Conservation (phyloP, 1,139 yeast genomes). For the Nakaseomyces uthaithaninus region DNA sequence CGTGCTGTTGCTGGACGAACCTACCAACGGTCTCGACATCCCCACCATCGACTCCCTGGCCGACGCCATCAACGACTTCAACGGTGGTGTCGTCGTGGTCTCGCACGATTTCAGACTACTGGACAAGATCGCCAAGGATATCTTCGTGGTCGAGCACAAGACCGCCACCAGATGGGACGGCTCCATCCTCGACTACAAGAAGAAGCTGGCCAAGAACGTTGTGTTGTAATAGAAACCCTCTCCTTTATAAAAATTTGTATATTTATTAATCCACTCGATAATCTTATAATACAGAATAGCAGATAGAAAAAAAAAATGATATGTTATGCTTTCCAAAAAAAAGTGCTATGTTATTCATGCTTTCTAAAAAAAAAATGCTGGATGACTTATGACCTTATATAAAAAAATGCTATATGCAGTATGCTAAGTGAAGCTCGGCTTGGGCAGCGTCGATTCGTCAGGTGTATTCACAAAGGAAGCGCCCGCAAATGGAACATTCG, state of each 20-base stretch:
- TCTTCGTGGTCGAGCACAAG: slow-evolving; percentile 88
- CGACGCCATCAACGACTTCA: slow-evolving; percentile 86
- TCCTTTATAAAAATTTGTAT: slow-evolving; percentile 1
- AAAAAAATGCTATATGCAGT: too few species aligned
- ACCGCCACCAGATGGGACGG: slow-evolving; percentile 97
- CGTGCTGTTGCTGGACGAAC: slow-evolving; percentile 93
- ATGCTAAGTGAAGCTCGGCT: slow-evolving; percentile 9
- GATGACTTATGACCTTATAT: too few species aligned
- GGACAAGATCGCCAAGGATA: slow-evolving; percentile 96
- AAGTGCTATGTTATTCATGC: too few species aligned
- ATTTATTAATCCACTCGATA: too few species aligned
- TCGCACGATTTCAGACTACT: slow-evolving; percentile 98
- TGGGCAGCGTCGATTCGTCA: slow-evolving; percentile 8
- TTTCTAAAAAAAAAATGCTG: too few species aligned
- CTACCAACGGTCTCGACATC: slow-evolving; percentile 98
- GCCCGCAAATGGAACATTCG: slow-evolving; percentile 11
- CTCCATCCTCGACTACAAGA: slow-evolving; percentile 82
- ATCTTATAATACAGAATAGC: too few species aligned
- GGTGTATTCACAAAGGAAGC: slow-evolving; percentile 13
- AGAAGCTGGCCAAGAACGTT: slow-evolving; percentile 82
- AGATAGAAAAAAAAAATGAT: too few species aligned
- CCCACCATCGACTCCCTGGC: slow-evolving; percentile 97
- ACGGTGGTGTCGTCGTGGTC: slow-evolving; percentile 97
- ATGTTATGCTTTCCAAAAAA: too few species aligned
- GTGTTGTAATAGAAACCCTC: slow-evolving; percentile 41